Evolutionary conservation across 2,329 filamentous ascomycete genomes (phyloP), one percentile per base, ranked within the genome.

Genomic region (Claviceps capensis): DNA sequence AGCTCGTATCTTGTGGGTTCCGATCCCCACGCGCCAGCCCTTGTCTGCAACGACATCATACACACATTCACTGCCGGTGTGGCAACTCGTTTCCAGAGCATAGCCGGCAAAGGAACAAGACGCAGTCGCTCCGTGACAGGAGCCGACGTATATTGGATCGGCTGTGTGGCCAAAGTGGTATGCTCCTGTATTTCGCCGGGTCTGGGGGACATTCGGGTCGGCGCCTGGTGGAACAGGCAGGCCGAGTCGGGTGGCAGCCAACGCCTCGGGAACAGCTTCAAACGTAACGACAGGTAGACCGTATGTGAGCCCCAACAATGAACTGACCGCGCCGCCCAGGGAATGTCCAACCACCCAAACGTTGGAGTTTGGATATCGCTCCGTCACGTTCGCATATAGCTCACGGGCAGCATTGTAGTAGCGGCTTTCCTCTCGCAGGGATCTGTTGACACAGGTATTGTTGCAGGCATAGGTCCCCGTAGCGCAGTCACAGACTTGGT

Each of bases 161-260:
- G 93, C 93, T 0, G 89, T 97, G 62, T 97, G 90, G 4, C 93
- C 93, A 64, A 96, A 91, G 66, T 98, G 93, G 63, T 82, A 94
- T 0, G 86, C 76, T 13, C 88, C 90, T 0, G 88, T 94, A 61
- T 81, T 78, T 53, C 79, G 69, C 43, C 88, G 76, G 40, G 78
- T 76, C 61, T 94, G 88, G 34, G 88, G 84, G 36, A 79, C 74
- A 43, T 78, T 74, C 23, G 88, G 78, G 60, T 90, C 78, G 46
- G 84, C 75, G 23, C 86, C 87, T 0, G 91, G 91, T 13, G 93
- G 91, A 0, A 82, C 77, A 0, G 91, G 91, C 7, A 98, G 78
- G 22, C 90, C 93, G 0, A 98, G 76, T 26, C 93, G 82, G 49
- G 81, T 79, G 7, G 88, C 90, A 3, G 93, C 84, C 54, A 97